These are phyloP conservation scores for Spathaspora gorwiae DNA, from an alignment of 805 yeast species.

Conservation along the genomic window DNA sequence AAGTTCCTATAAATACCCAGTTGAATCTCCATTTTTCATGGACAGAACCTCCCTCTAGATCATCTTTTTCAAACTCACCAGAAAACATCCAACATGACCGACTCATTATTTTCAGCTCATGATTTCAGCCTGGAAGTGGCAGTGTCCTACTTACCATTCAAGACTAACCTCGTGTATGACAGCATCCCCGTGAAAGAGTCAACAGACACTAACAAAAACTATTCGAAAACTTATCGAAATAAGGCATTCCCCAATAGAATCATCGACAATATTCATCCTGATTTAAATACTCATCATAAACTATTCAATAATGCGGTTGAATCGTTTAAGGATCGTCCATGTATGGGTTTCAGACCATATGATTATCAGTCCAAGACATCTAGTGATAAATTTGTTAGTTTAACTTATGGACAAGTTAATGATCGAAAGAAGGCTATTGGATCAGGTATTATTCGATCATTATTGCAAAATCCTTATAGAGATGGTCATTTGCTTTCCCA, in stretches of 20 bases:
- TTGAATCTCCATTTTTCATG: too few relatives aligned
- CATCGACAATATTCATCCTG: conserved; percentile 13
- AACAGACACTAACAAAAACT: background rate
- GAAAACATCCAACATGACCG: background rate
- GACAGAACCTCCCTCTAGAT: too few relatives aligned
- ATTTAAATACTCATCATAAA: conserved; percentile 17
- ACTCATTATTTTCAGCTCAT: conserved; percentile 14
- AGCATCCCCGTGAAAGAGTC: conserved; percentile 27
- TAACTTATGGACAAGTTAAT: conserved; percentile 26
- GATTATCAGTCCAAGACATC: conserved; percentile 11
- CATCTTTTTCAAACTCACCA: too few relatives aligned
- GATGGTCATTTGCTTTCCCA: conserved; percentile 10
- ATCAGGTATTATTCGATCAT: conserved; percentile 32
- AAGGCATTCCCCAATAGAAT: conserved; percentile 8
- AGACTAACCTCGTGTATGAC: conserved; percentile 9
- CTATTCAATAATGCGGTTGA: conserved; percentile 17
- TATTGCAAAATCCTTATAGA: conserved; percentile 19
- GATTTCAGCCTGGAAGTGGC: conserved; percentile 4
- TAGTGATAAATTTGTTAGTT: conserved; percentile 7
- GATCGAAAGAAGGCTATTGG: conserved; percentile 29
- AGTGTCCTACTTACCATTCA: conserved; percentile 8
- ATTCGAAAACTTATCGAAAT: conserved; percentile 46
- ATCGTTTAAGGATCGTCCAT: conserved; percentile 13
- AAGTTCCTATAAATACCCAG: too few relatives aligned
- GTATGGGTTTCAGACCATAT: conserved; percentile 19